Percentiles rank a stretch among this genome's conserved stretches.
Conservation (phyloP, 805 yeast species). For the Metschnikowia peoriensis region DNA sequence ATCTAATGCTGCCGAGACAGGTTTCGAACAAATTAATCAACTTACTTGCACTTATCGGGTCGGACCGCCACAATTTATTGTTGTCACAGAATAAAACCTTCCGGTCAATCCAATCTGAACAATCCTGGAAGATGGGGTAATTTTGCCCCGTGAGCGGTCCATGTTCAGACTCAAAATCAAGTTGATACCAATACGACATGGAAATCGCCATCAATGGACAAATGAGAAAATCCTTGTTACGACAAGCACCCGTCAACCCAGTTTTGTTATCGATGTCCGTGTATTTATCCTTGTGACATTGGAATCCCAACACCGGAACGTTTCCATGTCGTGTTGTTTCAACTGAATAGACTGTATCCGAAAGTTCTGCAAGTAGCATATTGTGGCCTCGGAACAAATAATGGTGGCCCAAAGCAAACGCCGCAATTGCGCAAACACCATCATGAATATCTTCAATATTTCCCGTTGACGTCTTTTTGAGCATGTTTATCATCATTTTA, state of each 20-base stretch:
- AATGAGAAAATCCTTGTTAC: not conserved
- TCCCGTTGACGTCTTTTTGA: not conserved
- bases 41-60: not conserved
- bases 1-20: conserved; percentile 1
- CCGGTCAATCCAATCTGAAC: not conserved
- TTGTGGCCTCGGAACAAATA: not conserved
- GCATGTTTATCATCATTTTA: not conserved
- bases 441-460: not conserved
- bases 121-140: conserved; percentile 1
- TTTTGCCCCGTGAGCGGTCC: not conserved
- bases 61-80: not conserved
- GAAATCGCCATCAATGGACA: conserved; percentile 2
- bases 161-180: conserved; percentile 1
- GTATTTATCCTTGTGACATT: not conserved
- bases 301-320: not conserved
- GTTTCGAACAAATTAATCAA: not conserved
- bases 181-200: conserved; percentile 2
- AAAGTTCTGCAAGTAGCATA: not conserved
- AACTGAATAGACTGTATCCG: not conserved
- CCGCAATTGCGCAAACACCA: not conserved
- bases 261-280: not conserved
- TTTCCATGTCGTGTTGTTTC: not conserved
- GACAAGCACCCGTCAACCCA: not conserved
- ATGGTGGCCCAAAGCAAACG: not conserved
- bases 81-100: not conserved